A percentile compares a stretch with the other conserved stretches of the same genome.
Conservation (phyloP, 1,139 yeast species). For the Yamadazyma sp. region DNA sequence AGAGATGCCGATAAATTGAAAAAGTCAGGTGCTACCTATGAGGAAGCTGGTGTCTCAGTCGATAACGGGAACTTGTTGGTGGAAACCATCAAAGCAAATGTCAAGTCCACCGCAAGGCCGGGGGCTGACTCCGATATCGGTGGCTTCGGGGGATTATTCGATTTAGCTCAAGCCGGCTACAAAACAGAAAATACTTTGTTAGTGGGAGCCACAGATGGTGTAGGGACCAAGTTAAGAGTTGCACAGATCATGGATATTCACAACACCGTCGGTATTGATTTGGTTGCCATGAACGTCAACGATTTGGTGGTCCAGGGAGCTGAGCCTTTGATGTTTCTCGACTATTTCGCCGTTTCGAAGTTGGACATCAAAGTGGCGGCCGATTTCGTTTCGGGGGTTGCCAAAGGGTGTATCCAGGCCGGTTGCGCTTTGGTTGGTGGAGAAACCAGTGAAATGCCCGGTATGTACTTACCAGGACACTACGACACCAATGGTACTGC, state of each 20-base stretch:
- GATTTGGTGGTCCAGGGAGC: slow-evolving; percentile 99
- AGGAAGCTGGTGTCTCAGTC: slow-evolving; percentile 94
- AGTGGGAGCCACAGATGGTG: slow-evolving; percentile 99
- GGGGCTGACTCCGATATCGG: slow-evolving; percentile 99
- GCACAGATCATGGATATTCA: slow-evolving; percentile 90
- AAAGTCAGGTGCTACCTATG: slow-evolving; percentile 67
- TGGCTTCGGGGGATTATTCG: slow-evolving; percentile 97
- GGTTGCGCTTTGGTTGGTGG: slow-evolving; percentile 99
- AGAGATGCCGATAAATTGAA: slow-evolving; percentile 42
- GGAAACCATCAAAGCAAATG: slow-evolving; percentile 85
- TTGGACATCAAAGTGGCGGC: slow-evolving; percentile 83
- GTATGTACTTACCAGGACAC: slow-evolving; percentile 93
- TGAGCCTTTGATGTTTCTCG: slow-evolving; percentile 92
- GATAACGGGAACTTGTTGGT: slow-evolving; percentile 92
- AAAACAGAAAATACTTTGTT: slow-evolving; percentile 71
- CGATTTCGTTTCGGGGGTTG: slow-evolving; percentile 91
- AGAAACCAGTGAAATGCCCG: slow-evolving; percentile 99
- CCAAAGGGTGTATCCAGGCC: slow-evolving; percentile 91
- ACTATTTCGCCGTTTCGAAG: slow-evolving; percentile 94
- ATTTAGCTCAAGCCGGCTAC: slow-evolving; percentile 85
- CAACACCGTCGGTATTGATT: slow-evolving; percentile 95
- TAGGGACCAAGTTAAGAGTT: slow-evolving; percentile 93
- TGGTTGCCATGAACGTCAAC: slow-evolving; percentile 98
- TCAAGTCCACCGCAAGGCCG: slow-evolving; percentile 90
- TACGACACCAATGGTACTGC: slow-evolving; percentile 99